Base-by-base conservation (phyloP, 2,329 filamentous ascomycete genomes). In the Nakataea oryzae region DNA sequence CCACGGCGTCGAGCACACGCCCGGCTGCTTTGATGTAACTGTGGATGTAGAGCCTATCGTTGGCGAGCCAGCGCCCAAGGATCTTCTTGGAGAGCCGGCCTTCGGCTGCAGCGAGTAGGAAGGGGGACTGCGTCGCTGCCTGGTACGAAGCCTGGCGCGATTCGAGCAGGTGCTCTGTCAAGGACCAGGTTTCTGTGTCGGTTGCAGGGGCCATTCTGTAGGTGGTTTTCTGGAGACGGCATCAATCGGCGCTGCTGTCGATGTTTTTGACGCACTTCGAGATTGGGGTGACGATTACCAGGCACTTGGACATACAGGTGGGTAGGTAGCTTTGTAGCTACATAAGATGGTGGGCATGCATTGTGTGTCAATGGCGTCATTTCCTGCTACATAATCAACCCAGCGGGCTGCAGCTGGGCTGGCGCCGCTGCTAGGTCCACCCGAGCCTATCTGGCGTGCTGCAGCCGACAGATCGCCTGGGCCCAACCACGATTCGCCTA, bases 41-140 rank as follows among this genome's bases (percentile, higher is more conserved):
- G 65, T 89, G 86, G 41, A 87, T 85, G 73, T 90, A 89, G 63
- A 91, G 81, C 11, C 85, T 79, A 72, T 91, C 88, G 72, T 90
- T 88, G 14, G 85, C 83, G 56, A 91, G 83, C 88, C 88, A 91
- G 71, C 80, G 78, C 26, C 81, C 80, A 13, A 91, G 76, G 1
- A 78, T 74, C 0, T 76, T 69, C 59, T 83, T 83, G 24, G 82
- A 75, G 24, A 89, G 75, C 0, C 79, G 81, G 27, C 88, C 88
- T 62, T 79, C 77, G 17, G 87, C 87, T 7, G 88, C 87, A 58
- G 83, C 79, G 13, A 76, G 78, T 60, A 91, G 82, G 73, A 91
- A 91, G 0, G 83, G 78, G 61, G 86, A 81, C 64, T 87, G 85
- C 0, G 87, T 90, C 13, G 88, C 86, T 30, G 74, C 72, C 3